phyloP scores from a whole-genome alignment of 495 filamentous ascomycete species.

The Chaetomium tenue region DNA sequence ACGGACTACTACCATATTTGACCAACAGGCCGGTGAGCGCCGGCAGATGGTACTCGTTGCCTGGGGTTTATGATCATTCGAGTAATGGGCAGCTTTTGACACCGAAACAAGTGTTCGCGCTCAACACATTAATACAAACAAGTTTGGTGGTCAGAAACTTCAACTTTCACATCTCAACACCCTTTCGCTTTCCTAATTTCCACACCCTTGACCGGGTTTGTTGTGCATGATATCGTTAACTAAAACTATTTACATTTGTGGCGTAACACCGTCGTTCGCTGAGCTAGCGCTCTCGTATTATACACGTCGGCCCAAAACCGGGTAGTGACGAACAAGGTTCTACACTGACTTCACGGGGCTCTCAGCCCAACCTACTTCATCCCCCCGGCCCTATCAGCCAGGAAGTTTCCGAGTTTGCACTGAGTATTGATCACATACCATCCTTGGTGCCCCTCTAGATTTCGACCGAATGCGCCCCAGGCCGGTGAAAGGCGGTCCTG shows the following conservation, averaged over 20 bases:
- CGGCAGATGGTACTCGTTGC: background rate
- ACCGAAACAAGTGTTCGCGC: background rate
- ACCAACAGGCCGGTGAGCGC: background rate
- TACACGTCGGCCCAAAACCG: background rate
- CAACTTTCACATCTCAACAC: background rate
- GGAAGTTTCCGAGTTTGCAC: background rate
- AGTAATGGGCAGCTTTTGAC: background rate
- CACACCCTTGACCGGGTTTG: background rate
- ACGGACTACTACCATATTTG: background rate
- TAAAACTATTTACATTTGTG: background rate
- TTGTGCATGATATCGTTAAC: background rate
- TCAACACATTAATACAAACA: background rate
- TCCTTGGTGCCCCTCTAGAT: background rate
- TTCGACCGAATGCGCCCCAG: background rate
- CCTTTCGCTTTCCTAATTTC: background rate
- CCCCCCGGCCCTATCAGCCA: too few relatives aligned
- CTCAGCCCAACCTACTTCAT: background rate
- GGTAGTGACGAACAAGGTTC: background rate
- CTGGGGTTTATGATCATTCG: background rate
- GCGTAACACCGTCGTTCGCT: background rate
- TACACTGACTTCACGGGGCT: background rate
- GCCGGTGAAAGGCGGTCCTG: slow-evolving; percentile 1
- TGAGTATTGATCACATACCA: background rate
- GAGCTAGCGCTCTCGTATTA: background rate
- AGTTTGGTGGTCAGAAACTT: background rate